Evolutionary conservation across 1,284 basidiomycete genomes (phyloP).

Genomic region (Gomphus bonarii): DNA sequence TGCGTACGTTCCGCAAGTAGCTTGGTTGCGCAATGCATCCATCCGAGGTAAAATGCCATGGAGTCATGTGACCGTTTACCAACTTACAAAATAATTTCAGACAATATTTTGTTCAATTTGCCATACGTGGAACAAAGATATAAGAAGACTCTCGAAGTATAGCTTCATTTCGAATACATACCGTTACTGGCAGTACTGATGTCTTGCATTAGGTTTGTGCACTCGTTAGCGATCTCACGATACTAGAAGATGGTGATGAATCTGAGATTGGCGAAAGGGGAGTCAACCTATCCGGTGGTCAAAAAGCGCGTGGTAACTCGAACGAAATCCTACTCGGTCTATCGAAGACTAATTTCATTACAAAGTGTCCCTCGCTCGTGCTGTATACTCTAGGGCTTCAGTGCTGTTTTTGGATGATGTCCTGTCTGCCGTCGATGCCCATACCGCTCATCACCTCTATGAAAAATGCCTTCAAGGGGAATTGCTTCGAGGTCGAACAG

Average conservation of each 20-base stretch:
- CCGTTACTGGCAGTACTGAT: slow-evolving; percentile 33
- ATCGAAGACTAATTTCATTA: slow-evolving; percentile 9
- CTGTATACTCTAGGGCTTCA: slow-evolving; percentile 87
- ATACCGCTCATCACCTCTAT: slow-evolving; percentile 81
- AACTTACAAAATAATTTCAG: slow-evolving; percentile 24
- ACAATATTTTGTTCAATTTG: slow-evolving; percentile 88
- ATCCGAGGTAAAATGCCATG: slow-evolving; percentile 52
- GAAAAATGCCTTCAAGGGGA: slow-evolving; percentile 76
- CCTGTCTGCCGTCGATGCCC: slow-evolving; percentile 75
- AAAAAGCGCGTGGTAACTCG: slow-evolving; percentile 95
- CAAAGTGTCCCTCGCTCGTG: slow-evolving; percentile 75
- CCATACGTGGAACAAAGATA: slow-evolving; percentile 76
- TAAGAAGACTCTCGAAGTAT: slow-evolving; percentile 58
- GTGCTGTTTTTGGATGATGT: slow-evolving; percentile 87
- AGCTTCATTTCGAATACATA: slow-evolving; percentile 20
- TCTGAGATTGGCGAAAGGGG: slow-evolving; percentile 86
- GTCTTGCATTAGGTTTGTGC: slow-evolving; percentile 37
- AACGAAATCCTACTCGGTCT: slow-evolving; percentile 39
- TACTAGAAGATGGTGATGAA: slow-evolving; percentile 90
- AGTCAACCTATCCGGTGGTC: slow-evolving; percentile 86
- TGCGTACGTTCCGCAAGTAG: slow-evolving; percentile 89
- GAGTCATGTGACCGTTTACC: neutral
- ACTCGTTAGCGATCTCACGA: slow-evolving; percentile 73
- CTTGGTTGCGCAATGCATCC: slow-evolving; percentile 87
- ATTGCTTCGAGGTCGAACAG: slow-evolving; percentile 69